Base-by-base conservation (phyloP, 768 basidiomycete species). In the Boletales sp. region DNA sequence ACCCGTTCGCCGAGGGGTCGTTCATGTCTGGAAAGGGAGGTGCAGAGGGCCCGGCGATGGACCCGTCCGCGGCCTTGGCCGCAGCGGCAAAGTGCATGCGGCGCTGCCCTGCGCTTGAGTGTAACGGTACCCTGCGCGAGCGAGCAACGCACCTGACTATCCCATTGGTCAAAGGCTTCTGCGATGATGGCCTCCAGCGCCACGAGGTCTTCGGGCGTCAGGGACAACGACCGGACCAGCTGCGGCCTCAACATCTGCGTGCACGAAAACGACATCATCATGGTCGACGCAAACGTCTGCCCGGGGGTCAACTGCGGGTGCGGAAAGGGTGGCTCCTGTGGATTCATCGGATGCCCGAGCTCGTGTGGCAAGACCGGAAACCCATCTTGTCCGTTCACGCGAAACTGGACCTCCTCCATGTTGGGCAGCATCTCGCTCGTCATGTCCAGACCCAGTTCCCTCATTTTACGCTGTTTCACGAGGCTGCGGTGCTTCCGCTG, bases 131-230 rank as follows among this genome's bases (percentile, higher is more conserved):
- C 21, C 33, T 30, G 43, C 30, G 31, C 38, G 8, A 25, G 17
- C 34, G n/a, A 32, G 2, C 2, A 28, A 65, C 79, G 49, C 61
- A 90, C 88, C 66, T 85, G 84, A 57, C 83, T 81, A 59, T 91
- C 84, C 90, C 90, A 92, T 36, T 86, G 84, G 50, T 92, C 90
- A 79, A 87, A 92, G 15, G 88, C 88, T 40, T 86, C 83, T 6
- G 90, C 88, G 41, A 92, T 84, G 57, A 89, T 73, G 25, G 87
- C 86, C 61, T 91, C 86, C 44, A 92, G 70, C 10, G 85, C 82
- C 3, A 82, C 82, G 15, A 92, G 76, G 59, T 92, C 90, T 46
- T 90, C 88, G 67, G 81, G 82, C 28, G 86, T 81, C 80, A 91
- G 84, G 55, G 79, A 77, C 42, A 92, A 71, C 6, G 80, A 82